phyloP scores from a whole-genome alignment of 2,329 filamentous ascomycete species.

The Fusarium coffeatum region DNA sequence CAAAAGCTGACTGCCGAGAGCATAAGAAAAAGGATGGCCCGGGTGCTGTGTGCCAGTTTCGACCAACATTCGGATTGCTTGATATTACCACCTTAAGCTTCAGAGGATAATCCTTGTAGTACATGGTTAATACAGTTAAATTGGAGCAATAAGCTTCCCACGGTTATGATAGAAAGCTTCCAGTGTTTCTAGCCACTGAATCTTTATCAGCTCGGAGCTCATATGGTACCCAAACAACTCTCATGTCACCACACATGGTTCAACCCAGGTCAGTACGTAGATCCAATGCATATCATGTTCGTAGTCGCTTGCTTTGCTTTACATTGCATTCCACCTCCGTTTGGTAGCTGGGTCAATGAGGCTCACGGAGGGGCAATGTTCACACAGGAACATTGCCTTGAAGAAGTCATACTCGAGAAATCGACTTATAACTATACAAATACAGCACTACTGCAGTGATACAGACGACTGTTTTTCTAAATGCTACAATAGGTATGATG shows the following conservation, averaged over 20 bases:
- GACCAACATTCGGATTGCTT: neutral
- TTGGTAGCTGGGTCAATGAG: too few species aligned
- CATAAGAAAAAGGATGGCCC: neutral
- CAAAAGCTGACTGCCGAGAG: neutral
- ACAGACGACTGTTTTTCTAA: too few species aligned
- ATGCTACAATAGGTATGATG: too few species aligned
- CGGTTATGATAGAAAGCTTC: too few species aligned
- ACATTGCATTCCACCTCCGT: too few species aligned
- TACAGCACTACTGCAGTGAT: too few species aligned
- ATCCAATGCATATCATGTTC: conserved; percentile 42
- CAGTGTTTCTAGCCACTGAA: neutral
- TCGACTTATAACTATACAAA: too few species aligned
- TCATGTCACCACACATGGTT: neutral
- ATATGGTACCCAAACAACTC: neutral
- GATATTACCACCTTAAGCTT: fast-evolving
- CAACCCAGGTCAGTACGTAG: neutral
- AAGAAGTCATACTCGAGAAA: too few species aligned
- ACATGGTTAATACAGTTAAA: neutral
- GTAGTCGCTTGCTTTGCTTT: conserved; percentile 28
- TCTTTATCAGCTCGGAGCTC: neutral
- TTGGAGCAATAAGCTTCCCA: neutral
- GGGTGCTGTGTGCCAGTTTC: neutral
- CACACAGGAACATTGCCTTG: too few species aligned
- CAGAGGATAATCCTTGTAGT: neutral
- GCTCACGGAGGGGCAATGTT: too few species aligned